Base-by-base conservation (phyloP, 225 moss, liverwort and hornwort genomes). In the Climacium dendroides region DNA sequence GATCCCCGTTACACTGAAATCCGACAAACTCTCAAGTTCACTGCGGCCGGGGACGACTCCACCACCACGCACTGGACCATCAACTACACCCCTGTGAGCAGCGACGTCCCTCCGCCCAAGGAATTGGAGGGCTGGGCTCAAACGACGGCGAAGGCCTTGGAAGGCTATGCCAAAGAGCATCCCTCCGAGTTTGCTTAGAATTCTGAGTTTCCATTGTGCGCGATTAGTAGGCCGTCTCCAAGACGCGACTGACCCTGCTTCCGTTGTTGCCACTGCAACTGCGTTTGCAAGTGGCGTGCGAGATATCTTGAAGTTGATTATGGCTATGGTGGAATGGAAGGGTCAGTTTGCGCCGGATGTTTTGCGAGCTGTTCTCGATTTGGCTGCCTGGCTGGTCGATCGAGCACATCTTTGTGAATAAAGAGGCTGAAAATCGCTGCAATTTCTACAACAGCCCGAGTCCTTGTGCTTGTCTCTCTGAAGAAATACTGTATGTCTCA, bases 21-120 rank as follows among this genome's bases (percentile, higher is more conserved):
- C 37, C 50, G 48, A 17, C 83, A 90, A 63, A 91, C 87, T 17
- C 1, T 87, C 59, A 69, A 57, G 8, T 87, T 90, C 2, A 3
- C 60, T 8, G 10, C 90, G 13, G 82, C 72, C 14, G 87, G 82
- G 3, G 50, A 14, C 50, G 17, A 85, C 53, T 35, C 85, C 57
- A 93, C 91, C 2, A 0, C 8, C 9, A 10, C 80, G 5, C 43
- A 78, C 11, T 89, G 80, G 91, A 83, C 62, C 19, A 24, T 87
- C n/a, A 50, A 87, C n/a, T 93, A 91, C 85, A 90, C 85, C n/a
- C 93, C 93, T 10, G 54, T 29, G 20, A 83, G 63, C 83, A 79
- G 67, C 79, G 75, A 82, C n/a, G 18, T 78, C 22, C 90, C 91
- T 37, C 76, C 90, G 41, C 93, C 90, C 19, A 76, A 60, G 39